Base-by-base conservation (phyloP, 768 basidiomycete species). In the Terana coerulea region DNA sequence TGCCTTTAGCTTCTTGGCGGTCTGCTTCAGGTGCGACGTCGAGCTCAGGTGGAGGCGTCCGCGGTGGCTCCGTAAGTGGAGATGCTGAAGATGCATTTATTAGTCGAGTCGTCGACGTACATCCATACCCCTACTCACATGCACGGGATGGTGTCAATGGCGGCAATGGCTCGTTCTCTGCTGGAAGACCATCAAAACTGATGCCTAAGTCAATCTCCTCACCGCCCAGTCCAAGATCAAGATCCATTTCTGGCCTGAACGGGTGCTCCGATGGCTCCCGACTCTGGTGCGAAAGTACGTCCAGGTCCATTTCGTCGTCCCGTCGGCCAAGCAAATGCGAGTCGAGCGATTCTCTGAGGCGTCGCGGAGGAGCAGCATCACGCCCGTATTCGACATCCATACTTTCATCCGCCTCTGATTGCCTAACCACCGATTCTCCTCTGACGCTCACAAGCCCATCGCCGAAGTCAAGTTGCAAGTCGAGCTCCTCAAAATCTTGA, bases 391-490 rank as follows among this genome's bases (percentile, higher is more conserved):
- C 89, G 25, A 91, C 72, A 51, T 86, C 89, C 51, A 79, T 80
- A 46, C 62, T 71, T 21, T 86, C 84, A 36, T 75, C 77, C 40
- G 69, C 75, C 21, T 68, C 70, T 36, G 47, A 62, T n/a, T n/a
- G 56, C 25, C 54, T 42, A 17, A 17, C 45, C n/a, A 33, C 54
- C 24, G 59, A 59, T 14, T 49, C 52, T 26, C 59, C 59, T 43
- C 57, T 59, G 7, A 61, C 61, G 49, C 69, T 64, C 30, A 63
- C 64, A 10, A 75, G 73, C 37, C 79, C 79, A 53, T 83, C 87
- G 40, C 81, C 91, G 64, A 89, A 88, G 59, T 86, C 81, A 47
- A 92, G 76, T 49, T 86, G 90, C 25, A 93, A 73, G 64, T 91
- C 89, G 11, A 56, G 28, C 21, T 51, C 54, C 34, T 83, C 84